phyloP scores from a whole-genome alignment of 106 monocot species.

The Dendrobium huoshanense region DNA sequence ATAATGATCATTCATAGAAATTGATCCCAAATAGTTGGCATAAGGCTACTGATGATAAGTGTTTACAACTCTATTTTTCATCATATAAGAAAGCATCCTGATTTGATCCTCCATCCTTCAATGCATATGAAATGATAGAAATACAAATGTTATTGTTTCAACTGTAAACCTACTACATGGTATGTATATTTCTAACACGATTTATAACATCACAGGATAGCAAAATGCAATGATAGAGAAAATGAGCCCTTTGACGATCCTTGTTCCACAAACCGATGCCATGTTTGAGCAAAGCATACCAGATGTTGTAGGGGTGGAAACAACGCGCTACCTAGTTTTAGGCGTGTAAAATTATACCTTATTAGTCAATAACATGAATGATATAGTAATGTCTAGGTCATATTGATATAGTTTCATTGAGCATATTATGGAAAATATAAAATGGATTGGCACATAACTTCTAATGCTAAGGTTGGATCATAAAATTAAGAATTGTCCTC shows the following conservation, averaged over 20 bases:
- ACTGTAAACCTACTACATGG: background rate
- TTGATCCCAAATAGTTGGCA: background rate
- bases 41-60: background rate
- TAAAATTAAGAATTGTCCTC: background rate
- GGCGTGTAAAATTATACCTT: background rate
- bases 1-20: background rate
- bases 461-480: background rate
- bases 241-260: background rate
- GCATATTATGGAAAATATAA: background rate
- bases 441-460: background rate
- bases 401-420: background rate
- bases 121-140: background rate
- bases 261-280: background rate
- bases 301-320: background rate
- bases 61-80: background rate
- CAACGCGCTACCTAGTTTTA: background rate
- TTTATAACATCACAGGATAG: background rate
- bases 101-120: background rate
- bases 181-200: background rate
- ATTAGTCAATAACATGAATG: background rate
- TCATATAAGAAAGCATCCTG: slow-evolving; percentile 1
- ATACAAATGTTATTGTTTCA: background rate
- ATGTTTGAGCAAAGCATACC: background rate
- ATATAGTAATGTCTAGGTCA: background rate
- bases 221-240: background rate